Evolutionary conservation across 495 filamentous ascomycete species (phyloP).

Genomic region (Aspergillus homomorphus): DNA sequence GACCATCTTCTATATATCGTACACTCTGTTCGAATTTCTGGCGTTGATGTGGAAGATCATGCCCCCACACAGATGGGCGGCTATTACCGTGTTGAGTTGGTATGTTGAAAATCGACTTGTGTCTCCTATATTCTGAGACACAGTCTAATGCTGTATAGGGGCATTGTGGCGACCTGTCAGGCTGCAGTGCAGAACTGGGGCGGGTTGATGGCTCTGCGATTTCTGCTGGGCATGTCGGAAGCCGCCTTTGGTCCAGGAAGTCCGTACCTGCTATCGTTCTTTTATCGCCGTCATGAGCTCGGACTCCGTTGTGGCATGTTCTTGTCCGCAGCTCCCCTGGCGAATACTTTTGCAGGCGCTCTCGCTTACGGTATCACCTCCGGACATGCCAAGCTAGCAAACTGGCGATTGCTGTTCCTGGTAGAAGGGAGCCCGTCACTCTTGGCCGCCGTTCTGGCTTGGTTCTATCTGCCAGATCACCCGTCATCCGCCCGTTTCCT

Average conservation of each 20-base stretch:
- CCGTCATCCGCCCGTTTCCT: slow-evolving; percentile 68
- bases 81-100: slow-evolving; percentile 48
- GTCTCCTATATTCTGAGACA: background rate
- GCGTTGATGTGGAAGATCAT: slow-evolving; percentile 71
- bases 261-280: slow-evolving; percentile 75
- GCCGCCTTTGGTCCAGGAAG: slow-evolving; percentile 65
- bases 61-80: slow-evolving; percentile 53
- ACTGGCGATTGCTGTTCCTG: slow-evolving; percentile 79
- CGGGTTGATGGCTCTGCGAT: slow-evolving; percentile 64
- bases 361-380: slow-evolving; percentile 82
- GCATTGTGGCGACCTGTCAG: slow-evolving; percentile 58
- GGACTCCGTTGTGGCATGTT: slow-evolving; percentile 76
- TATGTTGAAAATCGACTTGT: slow-evolving; percentile 19
- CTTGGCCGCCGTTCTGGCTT: slow-evolving; percentile 62
- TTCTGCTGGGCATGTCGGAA: slow-evolving; percentile 65
- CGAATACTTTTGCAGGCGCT: slow-evolving; percentile 78
- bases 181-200: slow-evolving; percentile 59
- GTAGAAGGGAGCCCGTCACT: slow-evolving; percentile 78
- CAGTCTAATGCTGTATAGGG: slow-evolving; percentile 34
- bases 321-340: slow-evolving; percentile 73
- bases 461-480: slow-evolving; percentile 67
- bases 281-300: slow-evolving; percentile 76
- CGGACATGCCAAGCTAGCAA: slow-evolving; percentile 60
- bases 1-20: slow-evolving; percentile 71
- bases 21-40: slow-evolving; percentile 64